Percentiles rank a stretch among this genome's conserved stretches.
phyloP scores from a whole-genome alignment of 371 early-diverging fungal genomes.

The Circinella umbellata region DNA sequence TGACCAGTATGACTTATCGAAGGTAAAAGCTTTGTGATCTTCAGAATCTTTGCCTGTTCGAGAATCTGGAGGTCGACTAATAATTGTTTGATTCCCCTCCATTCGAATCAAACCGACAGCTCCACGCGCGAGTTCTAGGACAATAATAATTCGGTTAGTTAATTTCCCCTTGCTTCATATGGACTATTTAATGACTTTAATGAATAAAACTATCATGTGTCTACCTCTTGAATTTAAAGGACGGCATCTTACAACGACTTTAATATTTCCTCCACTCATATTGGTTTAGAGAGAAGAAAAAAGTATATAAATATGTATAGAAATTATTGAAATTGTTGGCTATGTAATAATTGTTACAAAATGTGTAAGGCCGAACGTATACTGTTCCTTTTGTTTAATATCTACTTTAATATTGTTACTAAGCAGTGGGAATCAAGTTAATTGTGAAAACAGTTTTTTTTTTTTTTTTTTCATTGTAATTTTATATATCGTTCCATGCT shows the following conservation, averaged over 20 bases:
- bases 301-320: too few species aligned
- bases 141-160: background rate
- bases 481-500: background rate
- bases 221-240: constrained; percentile 76
- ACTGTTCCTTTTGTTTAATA: too few species aligned
- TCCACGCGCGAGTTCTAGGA: constrained; percentile 64
- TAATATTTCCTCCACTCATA: constrained; percentile 63
- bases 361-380: too few species aligned
- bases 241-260: constrained; percentile 79
- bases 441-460: too few species aligned
- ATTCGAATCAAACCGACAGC: constrained; percentile 68
- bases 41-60: constrained; percentile 47
- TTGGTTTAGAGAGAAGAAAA: background rate
- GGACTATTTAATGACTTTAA: background rate
- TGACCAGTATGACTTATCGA: constrained; percentile 89
- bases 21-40: constrained; percentile 73
- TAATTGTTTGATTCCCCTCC: constrained; percentile 74
- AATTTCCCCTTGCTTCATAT: background rate
- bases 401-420: too few species aligned
- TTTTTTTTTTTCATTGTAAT: background rate
- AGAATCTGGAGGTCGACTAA: constrained; percentile 55
- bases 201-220: too few species aligned
- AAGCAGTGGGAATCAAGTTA: too few species aligned
- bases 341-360: too few species aligned
- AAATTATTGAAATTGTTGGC: too few species aligned